These are phyloP conservation scores for Xylariaceae sp. DNA, from an alignment of 2,329 filamentous ascomycete species.

Conservation along the genomic window DNA sequence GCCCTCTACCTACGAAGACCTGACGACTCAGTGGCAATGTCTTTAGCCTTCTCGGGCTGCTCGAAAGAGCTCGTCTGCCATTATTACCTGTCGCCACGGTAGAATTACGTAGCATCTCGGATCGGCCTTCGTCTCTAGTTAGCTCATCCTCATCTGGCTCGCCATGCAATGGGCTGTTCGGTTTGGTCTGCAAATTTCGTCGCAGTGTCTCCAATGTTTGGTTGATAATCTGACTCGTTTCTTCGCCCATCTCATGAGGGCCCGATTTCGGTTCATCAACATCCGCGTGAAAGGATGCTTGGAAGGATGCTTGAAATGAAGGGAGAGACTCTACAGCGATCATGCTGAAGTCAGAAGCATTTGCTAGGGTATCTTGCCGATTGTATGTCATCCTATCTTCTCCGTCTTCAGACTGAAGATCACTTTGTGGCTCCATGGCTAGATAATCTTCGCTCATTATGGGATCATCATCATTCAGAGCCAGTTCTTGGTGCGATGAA, in stretches of 20 bases:
- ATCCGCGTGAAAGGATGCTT: constrained; percentile 48
- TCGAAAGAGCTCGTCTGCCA: constrained; percentile 28
- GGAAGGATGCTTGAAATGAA: constrained; percentile 48
- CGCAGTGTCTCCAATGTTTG: constrained; percentile 59
- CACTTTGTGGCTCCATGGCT: constrained; percentile 37
- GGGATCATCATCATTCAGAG: constrained; percentile 25
- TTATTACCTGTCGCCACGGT: constrained; percentile 7
- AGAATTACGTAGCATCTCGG: constrained; percentile 12
- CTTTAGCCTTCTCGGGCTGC: constrained; percentile 46
- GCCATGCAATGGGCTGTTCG: constrained; percentile 16
- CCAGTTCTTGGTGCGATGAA: constrained; percentile 25
- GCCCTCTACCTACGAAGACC: constrained; percentile 42
- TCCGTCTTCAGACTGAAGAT: constrained; percentile 34
- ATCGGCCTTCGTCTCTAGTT: constrained; percentile 18
- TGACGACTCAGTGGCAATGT: constrained; percentile 43
- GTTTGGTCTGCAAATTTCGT: constrained; percentile 40
- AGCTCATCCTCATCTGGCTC: constrained; percentile 25
- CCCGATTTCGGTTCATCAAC: constrained; percentile 44
- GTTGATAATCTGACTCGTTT: constrained; percentile 63
- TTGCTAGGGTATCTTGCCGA: constrained; percentile 49
- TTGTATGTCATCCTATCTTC: constrained; percentile 29
- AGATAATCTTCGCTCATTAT: constrained; percentile 33
- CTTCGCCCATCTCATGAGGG: constrained; percentile 58
- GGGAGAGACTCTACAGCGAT: constrained; percentile 62
- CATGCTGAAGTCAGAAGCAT: constrained; percentile 62